Conservation (phyloP, 345 rosid genomes). For the Populus ilicifolia region DNA sequence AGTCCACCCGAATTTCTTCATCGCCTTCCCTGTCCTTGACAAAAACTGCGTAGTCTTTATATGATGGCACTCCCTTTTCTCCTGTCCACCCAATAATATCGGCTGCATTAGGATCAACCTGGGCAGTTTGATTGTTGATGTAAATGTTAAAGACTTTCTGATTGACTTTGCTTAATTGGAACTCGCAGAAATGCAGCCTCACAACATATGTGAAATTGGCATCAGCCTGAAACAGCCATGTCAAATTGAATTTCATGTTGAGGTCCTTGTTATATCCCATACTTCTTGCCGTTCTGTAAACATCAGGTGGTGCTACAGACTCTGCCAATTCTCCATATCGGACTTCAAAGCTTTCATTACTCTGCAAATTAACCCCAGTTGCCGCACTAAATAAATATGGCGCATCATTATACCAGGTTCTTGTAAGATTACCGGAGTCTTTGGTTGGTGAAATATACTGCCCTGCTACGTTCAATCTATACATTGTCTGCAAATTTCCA, state of each 20-base stretch:
- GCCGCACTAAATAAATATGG: conserved; percentile 54
- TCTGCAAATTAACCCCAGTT: conserved; percentile 35
- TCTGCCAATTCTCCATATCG: conserved; percentile 37
- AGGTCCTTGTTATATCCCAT: conserved; percentile 41
- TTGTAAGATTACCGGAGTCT: conserved; percentile 51
- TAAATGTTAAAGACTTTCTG: conserved; percentile 60
- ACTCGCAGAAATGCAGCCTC: conserved; percentile 78
- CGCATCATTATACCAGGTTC: conserved; percentile 74
- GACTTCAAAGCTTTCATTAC: conserved; percentile 21
- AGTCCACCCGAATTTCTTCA: conserved; percentile 40
- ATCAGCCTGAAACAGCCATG: conserved; percentile 74
- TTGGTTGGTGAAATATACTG: conserved; percentile 45
- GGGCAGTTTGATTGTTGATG: conserved; percentile 64
- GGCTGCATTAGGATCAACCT: conserved; percentile 29
- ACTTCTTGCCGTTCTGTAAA: conserved; percentile 56
- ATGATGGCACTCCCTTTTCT: conserved; percentile 40
- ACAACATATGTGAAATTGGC: conserved; percentile 58
- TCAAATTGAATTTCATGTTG: conserved; percentile 52
- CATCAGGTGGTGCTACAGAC: conserved; percentile 49
- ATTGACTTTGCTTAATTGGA: conserved; percentile 39
- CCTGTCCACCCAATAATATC: conserved; percentile 63
- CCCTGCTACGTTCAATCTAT: conserved; percentile 71
- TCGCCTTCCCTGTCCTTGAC: conserved; percentile 42
- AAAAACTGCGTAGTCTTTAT: conserved; percentile 52
- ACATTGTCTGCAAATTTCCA: conserved; percentile 53